Evolutionary conservation across 805 yeast species (phyloP).

Genomic region (Starmerella floris): DNA sequence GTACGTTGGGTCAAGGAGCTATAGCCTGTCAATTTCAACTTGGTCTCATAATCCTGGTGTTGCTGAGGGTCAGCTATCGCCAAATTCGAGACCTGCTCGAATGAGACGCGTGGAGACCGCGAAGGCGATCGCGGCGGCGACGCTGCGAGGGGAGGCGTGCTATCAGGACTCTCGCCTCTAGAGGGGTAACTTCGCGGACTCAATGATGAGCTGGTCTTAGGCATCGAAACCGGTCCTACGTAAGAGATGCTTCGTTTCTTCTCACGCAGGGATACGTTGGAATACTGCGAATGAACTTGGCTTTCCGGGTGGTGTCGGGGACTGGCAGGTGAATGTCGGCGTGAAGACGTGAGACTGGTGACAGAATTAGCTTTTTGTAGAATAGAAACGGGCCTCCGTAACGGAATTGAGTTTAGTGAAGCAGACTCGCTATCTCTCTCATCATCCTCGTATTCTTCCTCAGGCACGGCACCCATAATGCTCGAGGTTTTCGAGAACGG

Average conservation of each 20-base stretch:
- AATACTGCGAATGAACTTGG: not conserved
- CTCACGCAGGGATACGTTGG: not conserved
- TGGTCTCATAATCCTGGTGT: not conserved
- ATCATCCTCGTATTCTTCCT: slow-evolving; percentile 21
- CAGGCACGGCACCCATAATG: slow-evolving; percentile 20
- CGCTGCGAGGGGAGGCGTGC: not conserved
- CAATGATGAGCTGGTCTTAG: slow-evolving; percentile 3
- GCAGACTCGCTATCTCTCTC: slow-evolving; percentile 9
- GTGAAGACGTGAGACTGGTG: slow-evolving; percentile 2
- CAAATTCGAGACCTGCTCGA: slow-evolving; percentile 17
- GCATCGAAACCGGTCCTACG: slow-evolving; percentile 8
- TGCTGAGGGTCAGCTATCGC: slow-evolving; percentile 13
- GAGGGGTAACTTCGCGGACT: not conserved
- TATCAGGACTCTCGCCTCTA: not conserved
- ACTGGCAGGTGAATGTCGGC: not conserved
- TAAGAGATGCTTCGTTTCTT: slow-evolving; percentile 6
- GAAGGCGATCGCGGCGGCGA: slow-evolving; percentile 2
- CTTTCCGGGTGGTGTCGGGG: slow-evolving; percentile 1
- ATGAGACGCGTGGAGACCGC: slow-evolving; percentile 1
- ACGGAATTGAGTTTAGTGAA: slow-evolving; percentile 6
- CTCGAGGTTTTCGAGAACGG: slow-evolving; percentile 19
- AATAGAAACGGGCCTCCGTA: not conserved
- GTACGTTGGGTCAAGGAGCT: not conserved
- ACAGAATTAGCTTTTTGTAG: slow-evolving; percentile 10
- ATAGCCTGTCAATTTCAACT: not conserved